Conservation (phyloP, 2,329 filamentous ascomycete genomes). For the Colletotrichum nymphaeae region DNA sequence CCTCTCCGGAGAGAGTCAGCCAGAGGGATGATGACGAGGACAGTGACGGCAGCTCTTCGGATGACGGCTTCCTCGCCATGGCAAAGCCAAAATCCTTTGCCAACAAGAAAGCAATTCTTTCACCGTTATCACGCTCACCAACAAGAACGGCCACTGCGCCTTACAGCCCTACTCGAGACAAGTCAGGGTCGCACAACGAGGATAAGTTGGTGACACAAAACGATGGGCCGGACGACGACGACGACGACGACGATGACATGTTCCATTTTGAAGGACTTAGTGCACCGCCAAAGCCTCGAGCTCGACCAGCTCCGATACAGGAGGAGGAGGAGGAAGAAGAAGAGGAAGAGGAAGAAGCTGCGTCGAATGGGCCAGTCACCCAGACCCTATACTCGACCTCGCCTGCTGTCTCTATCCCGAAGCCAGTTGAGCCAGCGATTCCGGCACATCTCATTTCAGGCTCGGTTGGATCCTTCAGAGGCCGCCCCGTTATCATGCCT, state of each 20-base stretch:
- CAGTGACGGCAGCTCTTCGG: conserved; percentile 49
- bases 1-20: background rate
- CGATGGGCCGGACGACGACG: conserved; percentile 27
- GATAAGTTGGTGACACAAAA: background rate
- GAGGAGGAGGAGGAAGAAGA: conserved; percentile 54
- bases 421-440: conserved; percentile 41
- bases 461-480: conserved; percentile 66
- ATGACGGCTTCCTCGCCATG: conserved; percentile 55
- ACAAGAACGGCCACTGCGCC: conserved; percentile 14
- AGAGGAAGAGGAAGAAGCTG: conserved; percentile 40
- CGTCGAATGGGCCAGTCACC: conserved; percentile 32
- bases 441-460: conserved; percentile 43
- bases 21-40: conserved; percentile 21
- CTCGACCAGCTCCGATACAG: conserved; percentile 41
- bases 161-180: conserved; percentile 19
- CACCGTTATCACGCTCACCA: conserved; percentile 29
- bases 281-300: conserved; percentile 42
- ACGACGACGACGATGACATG: conserved; percentile 50
- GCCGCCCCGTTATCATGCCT: conserved; percentile 63
- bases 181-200: background rate
- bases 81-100: conserved; percentile 47
- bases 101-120: conserved; percentile 40
- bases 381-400: conserved; percentile 54
- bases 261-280: conserved; percentile 58
- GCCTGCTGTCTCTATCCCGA: conserved; percentile 54